phyloP scores from a whole-genome alignment of 1,139 yeast genomes.

The Saccharomyces hybrid region DNA sequence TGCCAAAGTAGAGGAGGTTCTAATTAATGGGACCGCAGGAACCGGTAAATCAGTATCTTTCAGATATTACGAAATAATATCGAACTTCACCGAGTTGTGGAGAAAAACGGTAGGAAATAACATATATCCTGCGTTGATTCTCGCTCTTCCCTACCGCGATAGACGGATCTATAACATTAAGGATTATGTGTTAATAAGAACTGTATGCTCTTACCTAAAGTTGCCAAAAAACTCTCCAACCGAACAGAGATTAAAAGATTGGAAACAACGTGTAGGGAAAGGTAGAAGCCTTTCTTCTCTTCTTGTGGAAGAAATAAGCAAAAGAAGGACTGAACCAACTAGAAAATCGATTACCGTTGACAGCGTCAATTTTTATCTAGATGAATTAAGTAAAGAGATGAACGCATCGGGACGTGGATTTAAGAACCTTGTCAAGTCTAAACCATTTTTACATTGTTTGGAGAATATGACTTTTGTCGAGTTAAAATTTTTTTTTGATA shows the following conservation, averaged over 20 bases:
- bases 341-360: constrained; percentile 40
- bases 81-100: constrained; percentile 51
- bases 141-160: constrained; percentile 58
- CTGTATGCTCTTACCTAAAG: constrained; percentile 40
- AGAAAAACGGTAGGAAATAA: constrained; percentile 59
- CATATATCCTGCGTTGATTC: constrained; percentile 57
- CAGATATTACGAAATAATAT: constrained; percentile 18
- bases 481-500: constrained; percentile 60
- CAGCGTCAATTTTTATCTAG: constrained; percentile 51
- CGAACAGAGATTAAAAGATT: constrained; percentile 38
- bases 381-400: constrained; percentile 37
- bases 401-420: constrained; percentile 26
- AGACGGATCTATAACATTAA: constrained; percentile 45
- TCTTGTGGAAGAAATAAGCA: constrained; percentile 35
- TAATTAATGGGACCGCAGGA: constrained; percentile 6
- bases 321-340: constrained; percentile 34
- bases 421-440: constrained; percentile 24
- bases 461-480: constrained; percentile 56
- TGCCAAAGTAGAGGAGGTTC: constrained; percentile 23
- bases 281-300: constrained; percentile 35
- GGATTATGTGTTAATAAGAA: constrained; percentile 43
- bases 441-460: constrained; percentile 43
- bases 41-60: constrained; percentile 17
- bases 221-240: constrained; percentile 45
- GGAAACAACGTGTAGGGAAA: constrained; percentile 36